Evolutionary conservation across 108 stramenopile species (phyloP).

Genomic region (Nitzschia putrida): DNA sequence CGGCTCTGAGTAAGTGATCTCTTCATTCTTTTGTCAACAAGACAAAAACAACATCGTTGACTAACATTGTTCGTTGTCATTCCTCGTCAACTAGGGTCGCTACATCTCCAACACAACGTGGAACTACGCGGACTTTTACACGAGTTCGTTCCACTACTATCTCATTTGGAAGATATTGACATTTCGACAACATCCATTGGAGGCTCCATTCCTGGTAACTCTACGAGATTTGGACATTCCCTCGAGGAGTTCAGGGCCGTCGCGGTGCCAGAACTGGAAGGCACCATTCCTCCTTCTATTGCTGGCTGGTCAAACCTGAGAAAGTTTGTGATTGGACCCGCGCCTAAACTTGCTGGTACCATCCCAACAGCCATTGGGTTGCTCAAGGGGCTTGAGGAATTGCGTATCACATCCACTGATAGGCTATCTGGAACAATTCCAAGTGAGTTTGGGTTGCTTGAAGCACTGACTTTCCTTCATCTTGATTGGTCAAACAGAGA

Average conservation of each 20-base stretch:
- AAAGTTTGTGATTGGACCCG: neutral
- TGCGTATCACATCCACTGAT: neutral
- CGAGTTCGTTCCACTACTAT: neutral
- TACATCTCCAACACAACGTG: slow-evolving; percentile 21
- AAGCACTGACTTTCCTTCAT: slow-evolving; percentile 12
- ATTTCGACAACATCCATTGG: slow-evolving; percentile 26
- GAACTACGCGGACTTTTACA: slow-evolving; percentile 15
- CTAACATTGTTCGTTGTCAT: neutral
- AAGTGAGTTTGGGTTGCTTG: slow-evolving; percentile 16
- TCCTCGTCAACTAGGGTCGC: neutral
- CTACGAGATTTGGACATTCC: neutral
- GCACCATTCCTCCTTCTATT: slow-evolving; percentile 29
- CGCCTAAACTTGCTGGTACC: neutral
- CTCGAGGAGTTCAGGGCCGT: slow-evolving; percentile 13
- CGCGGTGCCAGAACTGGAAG: neutral
- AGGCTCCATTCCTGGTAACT: slow-evolving; percentile 16
- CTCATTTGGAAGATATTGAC: slow-evolving; percentile 16
- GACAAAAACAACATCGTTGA: too few species aligned
- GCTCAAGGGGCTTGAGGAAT: neutral
- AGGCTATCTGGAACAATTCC: slow-evolving; percentile 23
- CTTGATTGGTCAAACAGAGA: neutral
- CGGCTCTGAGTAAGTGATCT: slow-evolving; percentile 10
- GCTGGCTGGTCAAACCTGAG: slow-evolving; percentile 17
- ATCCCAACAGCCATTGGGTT: slow-evolving; percentile 11
- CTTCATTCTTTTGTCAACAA: neutral